phyloP scores from a whole-genome alignment of 768 basidiomycete species.

The Coprinellus micaceus region DNA sequence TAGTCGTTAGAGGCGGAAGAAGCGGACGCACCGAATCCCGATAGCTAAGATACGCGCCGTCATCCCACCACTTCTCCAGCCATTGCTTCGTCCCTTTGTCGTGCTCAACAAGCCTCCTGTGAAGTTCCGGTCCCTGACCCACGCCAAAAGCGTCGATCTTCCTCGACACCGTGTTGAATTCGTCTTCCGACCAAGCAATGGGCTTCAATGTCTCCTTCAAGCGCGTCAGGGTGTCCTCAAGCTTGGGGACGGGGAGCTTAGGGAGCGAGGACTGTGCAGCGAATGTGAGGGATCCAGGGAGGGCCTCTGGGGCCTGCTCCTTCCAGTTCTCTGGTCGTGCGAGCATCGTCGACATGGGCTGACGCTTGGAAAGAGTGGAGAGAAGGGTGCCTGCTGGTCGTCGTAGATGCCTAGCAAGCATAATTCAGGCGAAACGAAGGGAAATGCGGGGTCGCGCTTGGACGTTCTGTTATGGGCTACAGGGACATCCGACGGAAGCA shows the following conservation, averaged over 20 bases:
- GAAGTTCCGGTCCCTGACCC: slow-evolving; percentile 52
- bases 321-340: slow-evolving; percentile 65
- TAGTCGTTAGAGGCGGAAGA: too few species aligned
- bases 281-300: slow-evolving; percentile 56
- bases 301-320: slow-evolving; percentile 55
- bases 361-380: slow-evolving; percentile 5
- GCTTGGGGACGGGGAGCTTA: slow-evolving; percentile 70
- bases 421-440: neutral
- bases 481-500: too few species aligned
- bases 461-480: too few species aligned
- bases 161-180: slow-evolving; percentile 48
- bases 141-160: slow-evolving; percentile 68
- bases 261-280: slow-evolving; percentile 61
- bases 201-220: slow-evolving; percentile 72
- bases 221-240: slow-evolving; percentile 59
- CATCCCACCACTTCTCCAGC: slow-evolving; percentile 97
- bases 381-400: neutral
- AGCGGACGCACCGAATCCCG: slow-evolving; percentile 78
- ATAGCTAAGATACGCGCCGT: slow-evolving; percentile 75
- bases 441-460: neutral
- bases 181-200: slow-evolving; percentile 60
- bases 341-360: slow-evolving; percentile 20
- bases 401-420: slow-evolving; percentile 9
- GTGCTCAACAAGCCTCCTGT: slow-evolving; percentile 56
- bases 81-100: slow-evolving; percentile 64